Evolutionary conservation across 495 filamentous ascomycete genomes (phyloP), one percentile per base, ranked within the genome.

Genomic region (Talaromyces nanjingensis): DNA sequence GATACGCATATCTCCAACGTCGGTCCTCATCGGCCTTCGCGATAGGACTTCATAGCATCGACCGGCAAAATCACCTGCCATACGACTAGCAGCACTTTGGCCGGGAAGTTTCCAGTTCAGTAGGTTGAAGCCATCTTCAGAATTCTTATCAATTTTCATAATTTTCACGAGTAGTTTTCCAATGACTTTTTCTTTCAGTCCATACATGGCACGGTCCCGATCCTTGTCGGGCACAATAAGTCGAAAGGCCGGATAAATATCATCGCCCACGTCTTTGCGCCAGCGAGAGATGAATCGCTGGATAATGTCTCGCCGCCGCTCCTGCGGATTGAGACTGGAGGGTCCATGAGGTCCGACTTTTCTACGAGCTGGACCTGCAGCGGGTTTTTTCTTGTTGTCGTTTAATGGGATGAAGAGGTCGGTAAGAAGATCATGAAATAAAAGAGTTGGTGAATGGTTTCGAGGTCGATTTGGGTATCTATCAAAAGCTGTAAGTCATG

Each of bases 171-270:
- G 78, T 47, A 98, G 74, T 68, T 90, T 96, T 4, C 87, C 93
- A 62, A 98, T 93, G 16, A 85, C 84, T 73, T 90, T 92, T 77
- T 98, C 94, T 73, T 98, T 98, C 31, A 98, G 81, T 3, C 93
- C 91, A 69, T 98, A 98, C 84, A 96, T 92, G 37, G 90, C 89
- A 37, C 94, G 85, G 64, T 98, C 93, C 34, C 93, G 83, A 70
- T 98, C 94, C 70, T 96, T 96, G 68, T 93, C 91, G 0, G 92
- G 91, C n/a, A 96, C 77, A 68, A 98, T 96, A 59, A 98, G 80
- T 37, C 94, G 85, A 73, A 98, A 85, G 20, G 92, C 93, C 2
- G 96, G 96, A 74, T 96, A 97, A 66, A 98, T 90, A 71, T 98
- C 93, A 67, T 89, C 79, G 55, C 94, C 94, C 22, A 96, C 92